A percentile compares a stretch with the other conserved stretches of the same genome.
These are phyloP conservation scores for Pneumocystis murina DNA, from an alignment of 1,139 yeast genomes.

Conservation along the genomic window DNA sequence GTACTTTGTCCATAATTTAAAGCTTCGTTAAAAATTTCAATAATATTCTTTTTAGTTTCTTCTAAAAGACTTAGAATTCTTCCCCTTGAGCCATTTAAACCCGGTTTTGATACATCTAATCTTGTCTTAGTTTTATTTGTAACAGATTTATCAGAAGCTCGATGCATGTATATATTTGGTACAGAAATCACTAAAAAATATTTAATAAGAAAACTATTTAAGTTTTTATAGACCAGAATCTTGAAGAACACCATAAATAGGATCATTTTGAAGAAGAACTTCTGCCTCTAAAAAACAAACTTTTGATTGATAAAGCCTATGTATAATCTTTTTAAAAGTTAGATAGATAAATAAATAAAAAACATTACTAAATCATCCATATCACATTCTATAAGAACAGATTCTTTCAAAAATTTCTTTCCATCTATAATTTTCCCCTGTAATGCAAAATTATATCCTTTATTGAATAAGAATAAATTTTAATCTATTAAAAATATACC, in stretches of 20 bases:
- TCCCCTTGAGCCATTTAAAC: not conserved
- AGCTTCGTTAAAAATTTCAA: not conserved
- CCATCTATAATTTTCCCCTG: not conserved
- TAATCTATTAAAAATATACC: not conserved
- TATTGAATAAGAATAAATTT: not conserved
- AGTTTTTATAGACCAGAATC: not conserved
- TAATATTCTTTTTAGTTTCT: conserved; percentile 1
- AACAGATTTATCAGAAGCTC: not conserved
- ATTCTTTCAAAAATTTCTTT: not conserved
- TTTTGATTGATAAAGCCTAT: not conserved
- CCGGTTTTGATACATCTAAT: not conserved
- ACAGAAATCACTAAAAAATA: not conserved
- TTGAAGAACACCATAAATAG: not conserved
- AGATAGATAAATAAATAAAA: not conserved
- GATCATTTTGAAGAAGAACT: not conserved
- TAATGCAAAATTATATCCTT: not conserved
- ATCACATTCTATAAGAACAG: not conserved
- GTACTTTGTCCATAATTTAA: not conserved
- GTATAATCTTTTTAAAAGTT: not conserved
- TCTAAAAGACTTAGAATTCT: not conserved
- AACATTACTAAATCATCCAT: not conserved
- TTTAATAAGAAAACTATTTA: not conserved
- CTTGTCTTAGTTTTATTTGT: not conserved
- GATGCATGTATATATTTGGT: not conserved
- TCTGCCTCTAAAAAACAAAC: not conserved